Evolutionary conservation across 768 basidiomycete species (phyloP).

Genomic region (Suillus clintonianus): DNA sequence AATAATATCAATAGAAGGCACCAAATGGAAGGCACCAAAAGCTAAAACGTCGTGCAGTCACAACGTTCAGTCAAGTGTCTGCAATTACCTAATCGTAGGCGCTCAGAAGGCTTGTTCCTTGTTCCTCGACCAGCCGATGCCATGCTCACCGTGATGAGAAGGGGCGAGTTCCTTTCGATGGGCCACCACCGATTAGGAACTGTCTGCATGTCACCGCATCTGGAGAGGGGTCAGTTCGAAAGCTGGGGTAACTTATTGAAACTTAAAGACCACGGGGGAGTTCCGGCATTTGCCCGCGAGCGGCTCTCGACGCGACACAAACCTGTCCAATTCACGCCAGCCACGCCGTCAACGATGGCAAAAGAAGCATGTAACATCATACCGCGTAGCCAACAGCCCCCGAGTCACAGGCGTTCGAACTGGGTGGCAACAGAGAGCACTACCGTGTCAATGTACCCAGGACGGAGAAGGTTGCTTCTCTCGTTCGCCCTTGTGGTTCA

Average conservation of each 20-base stretch:
- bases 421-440: too few species aligned
- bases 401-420: background rate
- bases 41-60: too few species aligned
- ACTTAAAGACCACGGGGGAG: too few species aligned
- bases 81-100: background rate
- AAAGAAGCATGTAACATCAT: background rate
- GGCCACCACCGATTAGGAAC: background rate
- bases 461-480: background rate
- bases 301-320: background rate
- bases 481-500: too few species aligned
- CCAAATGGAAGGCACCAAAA: too few species aligned
- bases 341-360: background rate
- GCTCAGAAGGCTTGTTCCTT: background rate
- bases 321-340: background rate
- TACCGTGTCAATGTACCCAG: background rate
- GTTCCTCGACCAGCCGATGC: background rate
- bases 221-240: background rate
- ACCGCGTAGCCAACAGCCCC: background rate
- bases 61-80: too few species aligned
- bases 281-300: background rate
- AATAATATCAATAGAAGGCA: too few species aligned
- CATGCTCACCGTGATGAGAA: background rate
- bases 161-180: background rate
- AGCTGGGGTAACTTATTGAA: background rate
- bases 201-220: background rate